phyloP scores from a whole-genome alignment of 805 yeast genomes.

The Saccharomycopsis oosterbeekiorum region DNA sequence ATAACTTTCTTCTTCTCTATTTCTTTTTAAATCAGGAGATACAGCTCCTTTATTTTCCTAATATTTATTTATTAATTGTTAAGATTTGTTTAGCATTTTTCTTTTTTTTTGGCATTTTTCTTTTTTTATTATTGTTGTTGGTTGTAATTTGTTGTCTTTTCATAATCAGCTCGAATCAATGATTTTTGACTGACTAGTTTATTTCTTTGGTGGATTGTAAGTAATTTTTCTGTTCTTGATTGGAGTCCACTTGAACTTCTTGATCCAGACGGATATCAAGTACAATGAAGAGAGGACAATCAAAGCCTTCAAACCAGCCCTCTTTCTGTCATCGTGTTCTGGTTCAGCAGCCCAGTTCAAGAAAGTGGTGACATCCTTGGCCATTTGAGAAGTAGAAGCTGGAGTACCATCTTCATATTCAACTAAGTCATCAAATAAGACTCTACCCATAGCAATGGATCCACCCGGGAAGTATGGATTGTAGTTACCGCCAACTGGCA shows the following conservation, averaged over 20 bases:
- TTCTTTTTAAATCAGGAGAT: neutral
- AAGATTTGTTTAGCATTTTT: neutral
- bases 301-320: constrained; percentile 88
- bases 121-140: neutral
- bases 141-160: neutral
- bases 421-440: constrained; percentile 90
- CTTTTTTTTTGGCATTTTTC: neutral
- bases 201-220: constrained; percentile 83
- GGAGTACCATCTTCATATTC: constrained; percentile 99
- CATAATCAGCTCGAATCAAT: neutral
- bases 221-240: constrained; percentile 90
- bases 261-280: constrained; percentile 79
- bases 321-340: constrained; percentile 97
- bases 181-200: neutral
- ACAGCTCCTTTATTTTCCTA: neutral
- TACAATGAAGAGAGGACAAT: constrained; percentile 69
- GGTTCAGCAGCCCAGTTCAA: constrained; percentile 98
- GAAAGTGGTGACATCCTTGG: constrained; percentile 93
- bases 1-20: neutral
- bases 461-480: constrained; percentile 99
- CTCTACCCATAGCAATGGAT: constrained; percentile 98
- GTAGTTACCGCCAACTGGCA: constrained; percentile 93
- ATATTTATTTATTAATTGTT: neutral
- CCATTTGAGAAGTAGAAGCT: constrained; percentile 98
- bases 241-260: constrained; percentile 97